Evolutionary conservation across 495 filamentous ascomycete genomes (phyloP), one percentile per base, ranked within the genome.

Genomic region (Penicillium pulvis): DNA sequence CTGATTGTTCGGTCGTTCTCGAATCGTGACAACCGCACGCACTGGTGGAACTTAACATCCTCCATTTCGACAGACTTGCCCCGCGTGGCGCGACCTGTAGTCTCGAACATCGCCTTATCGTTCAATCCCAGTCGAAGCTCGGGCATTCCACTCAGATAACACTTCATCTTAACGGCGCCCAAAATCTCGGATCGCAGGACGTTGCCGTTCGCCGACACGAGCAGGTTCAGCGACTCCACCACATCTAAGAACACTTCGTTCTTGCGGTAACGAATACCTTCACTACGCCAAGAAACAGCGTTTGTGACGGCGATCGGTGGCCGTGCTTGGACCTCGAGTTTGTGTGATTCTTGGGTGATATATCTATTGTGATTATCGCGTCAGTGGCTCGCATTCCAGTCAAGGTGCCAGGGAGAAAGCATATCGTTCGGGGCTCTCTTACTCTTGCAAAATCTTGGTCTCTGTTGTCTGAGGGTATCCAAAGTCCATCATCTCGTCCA

Each of bases 401-500:
- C 19, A 11, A 4, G 17, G 16, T 33, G 12, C 10, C n/a, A 28
- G 4, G 28, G 1, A 33, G 33, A 19, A 19, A 23, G 20, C 35
- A 16, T 23, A 39, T 28, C 35, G 39, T 6, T 12, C 9, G 23
- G 42, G 7, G 19, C 19, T 35, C 10, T 58, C 76, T 61, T 79
- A 90, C 81, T 99, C 95, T 79, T 98, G 95, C 59, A 99, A 79
- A 71, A 99, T 99, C 83, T 99, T 99, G 76, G 84, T 92, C 75
- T 99, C 95, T 53, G 95, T 99, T 20, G 95, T 99, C 75, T 99
- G 95, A 17, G 95, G 95, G 74, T 99, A 97, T 50, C 95, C 95
- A 78, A 98, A 99, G 74, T 99, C 95, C 95, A 99, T 99, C 95
- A 99, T 99, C 79, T 99, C 95, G 72, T 99, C 95, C 61, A 99